Conservation (phyloP, 2,329 filamentous ascomycete species). For the Volutella citrinella region DNA sequence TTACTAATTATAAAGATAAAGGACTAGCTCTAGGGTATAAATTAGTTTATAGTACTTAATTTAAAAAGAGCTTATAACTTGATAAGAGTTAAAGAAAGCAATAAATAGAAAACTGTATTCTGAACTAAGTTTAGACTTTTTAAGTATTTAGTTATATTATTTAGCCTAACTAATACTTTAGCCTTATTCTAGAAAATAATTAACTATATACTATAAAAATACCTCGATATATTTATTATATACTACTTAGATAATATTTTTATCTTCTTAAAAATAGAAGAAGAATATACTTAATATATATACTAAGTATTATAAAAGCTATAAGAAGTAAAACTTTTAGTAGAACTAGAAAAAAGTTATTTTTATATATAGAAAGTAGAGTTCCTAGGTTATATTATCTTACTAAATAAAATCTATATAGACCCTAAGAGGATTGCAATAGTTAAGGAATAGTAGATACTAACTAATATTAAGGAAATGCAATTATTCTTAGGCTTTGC, state of each 20-base stretch:
- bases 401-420: constrained; percentile 10
- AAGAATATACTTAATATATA: constrained; percentile 16
- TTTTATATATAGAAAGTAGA: constrained; percentile 12
- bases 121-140: too few relatives aligned
- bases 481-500: constrained; percentile 13
- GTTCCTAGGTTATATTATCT: constrained; percentile 13
- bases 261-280: constrained; percentile 16
- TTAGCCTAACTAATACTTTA: constrained; percentile 21
- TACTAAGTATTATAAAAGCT: constrained; percentile 13
- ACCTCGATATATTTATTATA: constrained; percentile 17
- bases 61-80: too few relatives aligned
- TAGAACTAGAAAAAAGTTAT: constrained; percentile 12
- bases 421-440: constrained; percentile 11
- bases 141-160: too few relatives aligned
- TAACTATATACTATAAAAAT: too few relatives aligned
- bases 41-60: too few relatives aligned
- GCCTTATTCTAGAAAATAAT: constrained; percentile 18
- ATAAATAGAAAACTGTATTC: constrained; percentile 35
- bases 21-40: too few relatives aligned
- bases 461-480: constrained; percentile 10
- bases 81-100: constrained; percentile 25
- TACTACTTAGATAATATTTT: constrained; percentile 20
- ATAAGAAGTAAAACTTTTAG: constrained; percentile 11
- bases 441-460: constrained; percentile 1
- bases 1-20: too few relatives aligned